Percentiles rank a stretch among this genome's conserved stretches.
Conservation (phyloP, 768 basidiomycete species). For the Rhodotorula paludigena region DNA sequence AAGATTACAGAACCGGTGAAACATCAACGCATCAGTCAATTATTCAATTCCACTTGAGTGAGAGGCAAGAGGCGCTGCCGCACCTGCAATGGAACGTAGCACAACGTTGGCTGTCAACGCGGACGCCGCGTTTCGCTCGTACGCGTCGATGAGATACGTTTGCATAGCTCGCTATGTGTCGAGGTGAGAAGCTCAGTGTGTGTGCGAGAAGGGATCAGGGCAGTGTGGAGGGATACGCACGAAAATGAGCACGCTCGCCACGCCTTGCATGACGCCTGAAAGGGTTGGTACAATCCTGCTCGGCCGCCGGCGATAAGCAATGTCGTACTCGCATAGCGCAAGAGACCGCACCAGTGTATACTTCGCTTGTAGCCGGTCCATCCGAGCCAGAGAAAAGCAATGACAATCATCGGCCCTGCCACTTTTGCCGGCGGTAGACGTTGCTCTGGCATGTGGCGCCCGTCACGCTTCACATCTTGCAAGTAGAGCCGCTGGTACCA, state of each 20-base stretch:
- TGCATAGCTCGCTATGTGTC: constrained; percentile 11
- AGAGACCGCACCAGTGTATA: constrained; percentile 16
- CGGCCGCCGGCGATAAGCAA: neutral
- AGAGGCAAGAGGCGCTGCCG: neutral
- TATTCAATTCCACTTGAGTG: no score
- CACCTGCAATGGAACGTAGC: neutral
- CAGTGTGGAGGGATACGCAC: constrained; percentile 5
- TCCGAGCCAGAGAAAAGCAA: constrained; percentile 29
- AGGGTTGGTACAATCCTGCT: constrained; percentile 25
- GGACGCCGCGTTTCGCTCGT: constrained; percentile 22
- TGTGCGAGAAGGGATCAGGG: neutral
- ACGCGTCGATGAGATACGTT: constrained; percentile 26
- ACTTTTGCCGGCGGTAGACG: constrained; percentile 2
- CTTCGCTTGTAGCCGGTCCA: constrained; percentile 11
- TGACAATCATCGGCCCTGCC: constrained; percentile 12
- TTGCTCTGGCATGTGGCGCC: constrained; percentile 17
- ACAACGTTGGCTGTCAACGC: constrained; percentile 11
- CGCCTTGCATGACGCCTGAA: constrained; percentile 23
- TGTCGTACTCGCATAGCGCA: no score
- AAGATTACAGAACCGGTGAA: neutral
- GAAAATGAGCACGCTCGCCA: constrained; percentile 21
- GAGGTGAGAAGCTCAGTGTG: neutral
- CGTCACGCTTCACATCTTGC: neutral
- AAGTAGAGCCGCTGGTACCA: constrained; percentile 26
- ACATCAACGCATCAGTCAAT: no score